A percentile compares a stretch with the other conserved stretches of the same genome.
These are phyloP conservation scores for Auricularia sp. DNA, from an alignment of 768 basidiomycete genomes.

Conservation along the genomic window DNA sequence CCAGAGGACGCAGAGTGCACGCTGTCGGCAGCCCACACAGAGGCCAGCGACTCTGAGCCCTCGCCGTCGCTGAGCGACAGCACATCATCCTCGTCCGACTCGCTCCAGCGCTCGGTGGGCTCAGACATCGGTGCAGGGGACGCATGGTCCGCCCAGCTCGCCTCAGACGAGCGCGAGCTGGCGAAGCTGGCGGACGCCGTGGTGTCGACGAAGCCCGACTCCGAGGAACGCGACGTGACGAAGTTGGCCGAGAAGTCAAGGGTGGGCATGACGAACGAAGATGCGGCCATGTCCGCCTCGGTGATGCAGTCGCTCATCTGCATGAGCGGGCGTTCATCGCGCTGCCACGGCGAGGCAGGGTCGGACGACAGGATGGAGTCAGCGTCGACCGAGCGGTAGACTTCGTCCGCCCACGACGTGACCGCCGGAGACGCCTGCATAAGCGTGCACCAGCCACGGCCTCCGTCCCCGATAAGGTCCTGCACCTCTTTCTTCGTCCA, in stretches of 20 bases:
- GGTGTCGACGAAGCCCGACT: background rate
- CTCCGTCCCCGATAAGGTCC: constrained; percentile 58
- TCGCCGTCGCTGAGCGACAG: background rate
- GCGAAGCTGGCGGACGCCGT: background rate
- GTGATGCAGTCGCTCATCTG: background rate
- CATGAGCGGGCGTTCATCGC: constrained; percentile 6
- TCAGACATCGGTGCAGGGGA: too few species aligned
- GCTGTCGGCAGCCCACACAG: background rate
- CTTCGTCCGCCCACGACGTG: constrained; percentile 9
- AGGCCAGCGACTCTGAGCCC: background rate
- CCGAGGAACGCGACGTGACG: background rate
- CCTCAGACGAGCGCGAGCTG: background rate
- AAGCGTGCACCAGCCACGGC: constrained; percentile 65
- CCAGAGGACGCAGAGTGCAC: background rate
- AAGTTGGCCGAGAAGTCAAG: constrained; percentile 59
- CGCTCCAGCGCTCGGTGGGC: background rate
- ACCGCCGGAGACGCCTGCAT: constrained; percentile 36
- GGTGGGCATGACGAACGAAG: constrained; percentile 67
- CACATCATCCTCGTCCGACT: background rate
- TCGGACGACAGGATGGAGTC: constrained; percentile 16
- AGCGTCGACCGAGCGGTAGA: constrained; percentile 20
- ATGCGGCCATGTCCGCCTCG: constrained; percentile 24
- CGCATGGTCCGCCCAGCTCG: too few species aligned
- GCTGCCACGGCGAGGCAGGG: constrained; percentile 21
- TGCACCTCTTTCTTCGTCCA: constrained; percentile 62